A percentile compares a stretch with the other conserved stretches of the same genome.
phyloP scores from a whole-genome alignment of 345 rosid genomes.

The Geranium rotundifolium region DNA sequence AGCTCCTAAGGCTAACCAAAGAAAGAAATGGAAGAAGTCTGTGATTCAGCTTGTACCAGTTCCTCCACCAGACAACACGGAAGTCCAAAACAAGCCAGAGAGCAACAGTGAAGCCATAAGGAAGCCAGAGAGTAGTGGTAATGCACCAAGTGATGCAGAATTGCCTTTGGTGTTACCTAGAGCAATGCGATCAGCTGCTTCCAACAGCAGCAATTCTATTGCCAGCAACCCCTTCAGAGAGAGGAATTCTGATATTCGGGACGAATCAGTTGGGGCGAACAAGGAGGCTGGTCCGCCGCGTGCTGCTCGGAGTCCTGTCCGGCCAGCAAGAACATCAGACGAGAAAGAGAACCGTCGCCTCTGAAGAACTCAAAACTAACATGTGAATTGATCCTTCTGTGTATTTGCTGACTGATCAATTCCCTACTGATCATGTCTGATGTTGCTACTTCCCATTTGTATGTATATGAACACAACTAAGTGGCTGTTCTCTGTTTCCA shows the following conservation, averaged over 20 bases:
- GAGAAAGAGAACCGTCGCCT: conserved; percentile 59
- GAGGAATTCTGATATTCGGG: conserved; percentile 49
- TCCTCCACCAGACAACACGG: conserved; percentile 33
- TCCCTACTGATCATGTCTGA: not conserved
- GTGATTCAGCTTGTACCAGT: conserved; percentile 66
- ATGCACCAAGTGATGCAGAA: not conserved
- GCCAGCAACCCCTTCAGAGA: conserved; percentile 46
- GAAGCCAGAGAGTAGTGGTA: not conserved
- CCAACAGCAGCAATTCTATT: conserved; percentile 23
- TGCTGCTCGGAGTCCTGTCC: conserved; percentile 29
- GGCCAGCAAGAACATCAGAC: conserved; percentile 39
- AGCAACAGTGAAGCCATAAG: not conserved
- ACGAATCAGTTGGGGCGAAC: conserved; percentile 1
- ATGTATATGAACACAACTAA: too few species aligned
- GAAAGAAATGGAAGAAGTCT: conserved; percentile 73
- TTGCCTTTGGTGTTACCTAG: conserved; percentile 59
- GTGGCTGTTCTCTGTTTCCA: too few species aligned
- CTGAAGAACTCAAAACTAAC: too few species aligned
- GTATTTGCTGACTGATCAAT: too few species aligned
- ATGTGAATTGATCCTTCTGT: too few species aligned
- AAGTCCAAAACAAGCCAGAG: conserved; percentile 23
- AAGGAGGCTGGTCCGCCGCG: conserved; percentile 18
- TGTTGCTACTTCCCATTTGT: too few species aligned
- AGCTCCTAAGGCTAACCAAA: conserved; percentile 49
- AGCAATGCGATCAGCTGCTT: conserved; percentile 57